phyloP scores from a whole-genome alignment of 2,329 filamentous ascomycete species.

The Bipolaris bicolor region DNA sequence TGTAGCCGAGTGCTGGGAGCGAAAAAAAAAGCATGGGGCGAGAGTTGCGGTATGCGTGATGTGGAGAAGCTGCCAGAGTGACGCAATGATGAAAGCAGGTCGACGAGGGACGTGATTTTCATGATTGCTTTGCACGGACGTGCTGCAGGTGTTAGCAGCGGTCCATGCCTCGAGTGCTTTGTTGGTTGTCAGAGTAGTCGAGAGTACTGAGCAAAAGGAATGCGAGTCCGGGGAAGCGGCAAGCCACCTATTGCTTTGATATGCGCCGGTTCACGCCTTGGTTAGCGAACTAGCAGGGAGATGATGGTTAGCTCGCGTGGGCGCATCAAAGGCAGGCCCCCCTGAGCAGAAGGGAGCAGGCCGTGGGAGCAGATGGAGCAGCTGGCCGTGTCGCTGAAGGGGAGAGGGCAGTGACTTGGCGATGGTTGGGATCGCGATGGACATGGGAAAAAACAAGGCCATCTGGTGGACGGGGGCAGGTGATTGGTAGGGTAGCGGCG shows the following conservation, averaged over 20 bases:
- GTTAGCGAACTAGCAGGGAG: not conserved
- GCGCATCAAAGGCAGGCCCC: not conserved
- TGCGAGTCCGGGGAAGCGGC: conserved; percentile 7
- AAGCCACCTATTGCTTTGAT: not conserved
- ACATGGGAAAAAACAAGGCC: conserved; percentile 12
- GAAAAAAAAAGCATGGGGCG: not conserved
- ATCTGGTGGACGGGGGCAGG: not conserved
- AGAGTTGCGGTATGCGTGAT: not conserved
- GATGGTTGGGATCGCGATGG: conserved; percentile 8
- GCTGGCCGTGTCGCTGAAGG: not conserved
- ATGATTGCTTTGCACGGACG: not conserved
- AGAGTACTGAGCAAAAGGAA: not conserved
- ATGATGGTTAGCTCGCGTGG: not conserved
- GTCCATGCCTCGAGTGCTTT: not conserved
- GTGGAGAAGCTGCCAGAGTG: not conserved
- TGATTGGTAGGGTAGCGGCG: conserved; percentile 7
- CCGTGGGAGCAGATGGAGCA: not conserved
- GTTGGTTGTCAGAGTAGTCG: not conserved
- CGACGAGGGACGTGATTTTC: not conserved
- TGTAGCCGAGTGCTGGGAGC: not conserved
- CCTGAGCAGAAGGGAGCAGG: not conserved
- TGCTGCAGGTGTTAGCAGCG: not conserved
- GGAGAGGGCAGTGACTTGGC: not conserved
- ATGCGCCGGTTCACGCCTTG: not conserved
- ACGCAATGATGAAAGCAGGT: not conserved